phyloP scores from a whole-genome alignment of 2,329 filamentous ascomycete genomes.

The Monosporascus ibericus region DNA sequence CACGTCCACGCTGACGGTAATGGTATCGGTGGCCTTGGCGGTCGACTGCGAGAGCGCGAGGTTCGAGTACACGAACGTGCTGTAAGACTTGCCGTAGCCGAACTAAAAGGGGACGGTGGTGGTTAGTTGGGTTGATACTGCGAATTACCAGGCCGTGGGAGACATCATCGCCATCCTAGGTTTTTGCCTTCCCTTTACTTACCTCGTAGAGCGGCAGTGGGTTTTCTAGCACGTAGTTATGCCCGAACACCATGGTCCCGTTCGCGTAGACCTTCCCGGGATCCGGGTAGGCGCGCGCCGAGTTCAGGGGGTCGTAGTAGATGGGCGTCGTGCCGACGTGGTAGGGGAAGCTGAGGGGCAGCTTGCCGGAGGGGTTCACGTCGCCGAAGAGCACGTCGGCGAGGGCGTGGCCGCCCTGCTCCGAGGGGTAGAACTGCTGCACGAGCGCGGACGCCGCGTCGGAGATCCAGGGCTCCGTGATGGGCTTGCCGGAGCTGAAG shows the following conservation, averaged over 20 bases:
- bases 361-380: constrained; percentile 59
- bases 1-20: constrained; percentile 56
- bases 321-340: constrained; percentile 61
- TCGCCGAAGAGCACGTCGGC: constrained; percentile 61
- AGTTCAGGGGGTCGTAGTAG: constrained; percentile 69
- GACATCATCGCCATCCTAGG: no score
- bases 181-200: neutral
- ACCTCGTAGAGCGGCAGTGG: constrained; percentile 52
- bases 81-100: constrained; percentile 62
- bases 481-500: constrained; percentile 63
- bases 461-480: constrained; percentile 69
- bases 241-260: constrained; percentile 57
- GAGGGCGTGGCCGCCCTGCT: constrained; percentile 60
- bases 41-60: constrained; percentile 43
- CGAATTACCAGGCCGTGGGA: no score
- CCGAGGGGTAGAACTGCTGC: constrained; percentile 70
- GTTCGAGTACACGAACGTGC: constrained; percentile 54
- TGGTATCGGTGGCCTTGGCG: constrained; percentile 41
- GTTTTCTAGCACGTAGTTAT: constrained; percentile 56
- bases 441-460: constrained; percentile 57
- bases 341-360: constrained; percentile 61
- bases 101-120: constrained; percentile 34
- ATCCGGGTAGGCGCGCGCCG: constrained; percentile 47
- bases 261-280: constrained; percentile 49
- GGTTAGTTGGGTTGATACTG: neutral